Evolutionary conservation across 2,329 filamentous ascomycete genomes (phyloP).

Genomic region (Macrophomina tecta): DNA sequence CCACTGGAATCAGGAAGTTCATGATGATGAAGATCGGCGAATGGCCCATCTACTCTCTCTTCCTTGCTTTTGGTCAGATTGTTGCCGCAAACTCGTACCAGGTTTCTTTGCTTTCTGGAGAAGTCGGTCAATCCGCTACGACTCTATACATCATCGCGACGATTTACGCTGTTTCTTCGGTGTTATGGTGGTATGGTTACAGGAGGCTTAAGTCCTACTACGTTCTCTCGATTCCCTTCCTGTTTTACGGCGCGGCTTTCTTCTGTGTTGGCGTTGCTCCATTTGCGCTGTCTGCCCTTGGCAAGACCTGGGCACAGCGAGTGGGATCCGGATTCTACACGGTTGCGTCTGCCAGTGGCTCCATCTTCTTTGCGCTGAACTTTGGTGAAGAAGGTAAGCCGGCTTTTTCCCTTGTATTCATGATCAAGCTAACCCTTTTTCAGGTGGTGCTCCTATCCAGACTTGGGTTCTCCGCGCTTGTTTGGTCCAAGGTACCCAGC

Average conservation of each 20-base stretch:
- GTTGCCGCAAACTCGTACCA: slow-evolving; percentile 48
- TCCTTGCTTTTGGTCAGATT: slow-evolving; percentile 33
- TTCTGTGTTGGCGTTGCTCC: slow-evolving; percentile 53
- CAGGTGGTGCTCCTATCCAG: slow-evolving; percentile 62
- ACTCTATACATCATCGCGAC: slow-evolving; percentile 67
- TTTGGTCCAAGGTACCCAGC: slow-evolving; percentile 70
- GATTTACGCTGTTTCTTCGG: slow-evolving; percentile 64
- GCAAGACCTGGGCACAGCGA: slow-evolving; percentile 49
- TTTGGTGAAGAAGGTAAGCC: slow-evolving; percentile 65
- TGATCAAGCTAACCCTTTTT: neutral
- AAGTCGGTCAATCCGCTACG: slow-evolving; percentile 58
- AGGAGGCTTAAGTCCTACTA: slow-evolving; percentile 63
- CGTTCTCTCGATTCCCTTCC: slow-evolving; percentile 65
- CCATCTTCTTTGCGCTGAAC: slow-evolving; percentile 70
- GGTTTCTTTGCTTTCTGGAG: slow-evolving; percentile 69
- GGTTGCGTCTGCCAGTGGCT: slow-evolving; percentile 66
- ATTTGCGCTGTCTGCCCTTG: slow-evolving; percentile 36
- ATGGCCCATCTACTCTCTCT: slow-evolving; percentile 37
- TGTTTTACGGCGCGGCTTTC: slow-evolving; percentile 68
- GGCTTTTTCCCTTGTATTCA: no score
- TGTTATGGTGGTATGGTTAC: slow-evolving; percentile 32
- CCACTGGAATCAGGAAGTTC: slow-evolving; percentile 31
- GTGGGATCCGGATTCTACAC: slow-evolving; percentile 68
- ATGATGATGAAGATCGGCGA: slow-evolving; percentile 37
- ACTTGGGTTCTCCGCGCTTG: slow-evolving; percentile 72